Conservation (phyloP, 1,284 basidiomycete genomes). For the Porodaedalea pini region DNA sequence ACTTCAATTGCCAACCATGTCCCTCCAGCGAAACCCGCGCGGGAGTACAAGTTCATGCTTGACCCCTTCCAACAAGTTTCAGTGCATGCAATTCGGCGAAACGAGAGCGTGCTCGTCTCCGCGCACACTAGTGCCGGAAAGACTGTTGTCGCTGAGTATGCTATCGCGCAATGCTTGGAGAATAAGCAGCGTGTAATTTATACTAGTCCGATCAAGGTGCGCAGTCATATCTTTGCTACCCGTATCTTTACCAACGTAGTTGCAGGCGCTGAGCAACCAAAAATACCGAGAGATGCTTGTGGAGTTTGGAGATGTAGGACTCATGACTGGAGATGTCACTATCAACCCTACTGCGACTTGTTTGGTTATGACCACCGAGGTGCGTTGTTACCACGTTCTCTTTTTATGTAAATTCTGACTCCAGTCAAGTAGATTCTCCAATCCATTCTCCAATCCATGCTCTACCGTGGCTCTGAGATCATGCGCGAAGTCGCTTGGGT, state of each 20-base stretch:
- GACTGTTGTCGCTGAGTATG: conserved; percentile 98
- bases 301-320: conserved; percentile 95
- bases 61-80: conserved; percentile 98
- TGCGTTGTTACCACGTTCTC: conserved; percentile 34
- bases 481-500: conserved; percentile 99
- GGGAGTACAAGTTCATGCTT: conserved; percentile 93
- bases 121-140: conserved; percentile 98
- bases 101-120: conserved; percentile 97
- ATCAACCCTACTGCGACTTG: conserved; percentile 97
- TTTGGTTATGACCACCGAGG: conserved; percentile 99
- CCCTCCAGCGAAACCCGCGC: conserved; percentile 87
- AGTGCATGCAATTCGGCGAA: conserved; percentile 91
- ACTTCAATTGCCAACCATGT: conserved; percentile 88
- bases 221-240: conserved; percentile 27
- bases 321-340: conserved; percentile 99
- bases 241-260: conserved; percentile 24
- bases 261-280: conserved; percentile 92
- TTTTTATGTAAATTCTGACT: background rate
- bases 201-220: conserved; percentile 98
- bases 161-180: conserved; percentile 93
- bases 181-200: conserved; percentile 97
- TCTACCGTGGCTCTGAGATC: conserved; percentile 97
- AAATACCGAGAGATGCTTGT: conserved; percentile 98
- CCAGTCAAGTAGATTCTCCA: conserved; percentile 71
- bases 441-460: no score